phyloP scores from a whole-genome alignment of 2,329 filamentous ascomycete genomes.

The Neofusicoccum sp. region DNA sequence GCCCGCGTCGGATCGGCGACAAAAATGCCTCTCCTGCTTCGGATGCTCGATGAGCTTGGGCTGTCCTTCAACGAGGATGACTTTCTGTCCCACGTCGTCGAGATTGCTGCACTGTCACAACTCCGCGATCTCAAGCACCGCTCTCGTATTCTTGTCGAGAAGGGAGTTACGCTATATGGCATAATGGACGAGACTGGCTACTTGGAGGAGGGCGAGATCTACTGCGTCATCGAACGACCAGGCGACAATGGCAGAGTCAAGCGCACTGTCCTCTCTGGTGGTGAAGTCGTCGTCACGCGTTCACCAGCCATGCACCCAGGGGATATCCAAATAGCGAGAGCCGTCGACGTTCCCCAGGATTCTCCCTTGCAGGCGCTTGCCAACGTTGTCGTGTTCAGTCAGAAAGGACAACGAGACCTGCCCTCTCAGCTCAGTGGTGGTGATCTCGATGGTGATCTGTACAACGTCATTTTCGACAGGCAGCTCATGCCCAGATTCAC shows the following conservation, averaged over 20 bases:
- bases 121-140: constrained; percentile 76
- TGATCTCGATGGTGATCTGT: constrained; percentile 81
- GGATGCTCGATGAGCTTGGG: constrained; percentile 55
- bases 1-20: constrained; percentile 62
- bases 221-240: constrained; percentile 56
- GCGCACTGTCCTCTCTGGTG: constrained; percentile 21
- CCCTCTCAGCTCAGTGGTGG: constrained; percentile 78
- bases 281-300: constrained; percentile 65
- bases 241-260: constrained; percentile 25
- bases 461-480: constrained; percentile 73
- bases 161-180: constrained; percentile 76
- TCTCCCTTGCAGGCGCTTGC: constrained; percentile 62
- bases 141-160: constrained; percentile 67
- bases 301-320: constrained; percentile 80
- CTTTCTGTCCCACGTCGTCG: constrained; percentile 69
- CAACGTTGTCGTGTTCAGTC: constrained; percentile 79
- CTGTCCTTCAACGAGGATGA: constrained; percentile 65
- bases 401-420: constrained; percentile 67
- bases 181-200: constrained; percentile 78
- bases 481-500: constrained; percentile 45
- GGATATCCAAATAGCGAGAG: constrained; percentile 67
- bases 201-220: constrained; percentile 66
- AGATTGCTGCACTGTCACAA: constrained; percentile 67
- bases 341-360: constrained; percentile 55
- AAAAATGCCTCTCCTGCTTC: constrained; percentile 62